Evolutionary conservation across 176 grass and related monocot genomes (phyloP), one percentile per base, ranked within the genome.

Genomic region (Pontederia paniculata): DNA sequence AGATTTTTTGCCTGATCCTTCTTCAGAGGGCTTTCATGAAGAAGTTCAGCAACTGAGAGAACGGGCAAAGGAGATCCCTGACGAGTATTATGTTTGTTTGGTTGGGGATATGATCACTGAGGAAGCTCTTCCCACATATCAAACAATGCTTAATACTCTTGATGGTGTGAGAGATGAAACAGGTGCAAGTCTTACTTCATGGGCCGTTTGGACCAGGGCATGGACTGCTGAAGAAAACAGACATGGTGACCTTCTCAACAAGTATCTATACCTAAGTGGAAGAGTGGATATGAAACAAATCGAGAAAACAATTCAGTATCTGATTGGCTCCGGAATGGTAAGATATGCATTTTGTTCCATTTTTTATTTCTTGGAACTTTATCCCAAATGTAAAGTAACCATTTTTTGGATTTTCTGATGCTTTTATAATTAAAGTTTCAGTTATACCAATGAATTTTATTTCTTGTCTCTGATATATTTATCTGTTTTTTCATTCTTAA

Each of bases 141-240:
- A 53, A 19, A 53, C 51, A 53, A 53, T 53, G 51, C 51, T 53
- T 19, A 53, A 53, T 53, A 53, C 51, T 10, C 51, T 53, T 53
- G 51, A 53, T 20, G 51, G 51, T 53, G 51, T 53, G 17, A n/a
- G 51, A 53, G 51, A 53, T 53, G 51, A 53, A 20, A 53, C 51
- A 9, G 51, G 51, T 6, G 17, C 51, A 53, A 53, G 51, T 19
- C n/a, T 53, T 53, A 53, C 51, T 19, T 53, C 51, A 5, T 53
- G 51, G 51, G 51, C 51, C 19, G 5, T 53, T 19, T 20, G 51
- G 51, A 53, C 51, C 8, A 53, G 51, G 51, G 51, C 51, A 53
- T 53, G 51, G 51, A 53, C 51, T 53, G 51, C 51, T 53, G 51
- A 53, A 53, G 48, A 50, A 12, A 50, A 50, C 48, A 50, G 48